These are phyloP conservation scores for Trypanosoma congolense DNA, from an alignment of 208 protist genomes.

Conservation along the genomic window DNA sequence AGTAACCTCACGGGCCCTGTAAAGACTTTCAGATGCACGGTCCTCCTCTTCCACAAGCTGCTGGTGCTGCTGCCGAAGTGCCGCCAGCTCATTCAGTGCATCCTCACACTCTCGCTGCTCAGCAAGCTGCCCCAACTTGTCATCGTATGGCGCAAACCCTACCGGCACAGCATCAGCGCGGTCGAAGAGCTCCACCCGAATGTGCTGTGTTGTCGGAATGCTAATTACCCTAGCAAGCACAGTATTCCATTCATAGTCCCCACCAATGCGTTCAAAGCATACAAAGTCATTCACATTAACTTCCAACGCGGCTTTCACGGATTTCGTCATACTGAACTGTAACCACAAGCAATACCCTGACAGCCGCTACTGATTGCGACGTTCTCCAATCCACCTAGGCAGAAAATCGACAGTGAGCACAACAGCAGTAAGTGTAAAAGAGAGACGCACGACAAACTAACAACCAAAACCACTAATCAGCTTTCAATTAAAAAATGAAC, in stretches of 20 bases:
- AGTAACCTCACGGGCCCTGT: conserved; percentile 43
- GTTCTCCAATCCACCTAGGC: no score
- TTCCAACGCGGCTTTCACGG: neutral
- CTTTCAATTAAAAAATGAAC: neutral
- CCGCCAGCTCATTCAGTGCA: conserved; percentile 51
- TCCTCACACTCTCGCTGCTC: conserved; percentile 28
- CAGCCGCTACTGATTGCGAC: no score
- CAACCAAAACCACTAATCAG: neutral
- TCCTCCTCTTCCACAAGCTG: conserved; percentile 40
- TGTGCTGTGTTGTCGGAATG: conserved; percentile 45
- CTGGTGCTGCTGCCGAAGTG: conserved; percentile 40
- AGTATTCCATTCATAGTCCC: conserved; percentile 48
- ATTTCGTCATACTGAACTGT: neutral
- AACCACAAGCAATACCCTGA: neutral
- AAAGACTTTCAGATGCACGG: conserved; percentile 40
- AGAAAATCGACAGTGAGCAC: no score
- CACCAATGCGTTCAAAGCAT: conserved; percentile 57
- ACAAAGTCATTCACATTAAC: conserved; percentile 69
- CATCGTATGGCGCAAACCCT: conserved; percentile 27
- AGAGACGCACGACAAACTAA: neutral
- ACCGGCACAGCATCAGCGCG: conserved; percentile 37
- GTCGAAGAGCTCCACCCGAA: conserved; percentile 59
- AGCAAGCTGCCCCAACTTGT: conserved; percentile 35
- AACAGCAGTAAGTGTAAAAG: no score
- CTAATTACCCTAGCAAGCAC: conserved; percentile 53